Evolutionary conservation across 2,329 filamentous ascomycete species (phyloP), one percentile per base, ranked within the genome.

Genomic region (Camillea tinctor): DNA sequence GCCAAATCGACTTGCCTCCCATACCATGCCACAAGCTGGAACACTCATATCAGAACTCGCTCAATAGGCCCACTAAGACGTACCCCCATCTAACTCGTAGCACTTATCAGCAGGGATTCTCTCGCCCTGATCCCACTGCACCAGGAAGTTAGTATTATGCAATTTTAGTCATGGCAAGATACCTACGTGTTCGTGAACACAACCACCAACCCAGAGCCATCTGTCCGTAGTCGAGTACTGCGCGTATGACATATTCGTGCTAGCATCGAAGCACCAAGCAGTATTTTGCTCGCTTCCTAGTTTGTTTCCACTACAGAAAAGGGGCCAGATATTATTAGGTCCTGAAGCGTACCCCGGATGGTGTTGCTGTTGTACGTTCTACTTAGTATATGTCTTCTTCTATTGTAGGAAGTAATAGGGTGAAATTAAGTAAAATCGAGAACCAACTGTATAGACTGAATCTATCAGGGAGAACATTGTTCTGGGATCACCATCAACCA

Each of bases 21-120:
- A n/a, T n/a, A n/a, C n/a, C 36, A 44, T 44, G 17, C 36, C 36
- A 17, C 6, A 4, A 6, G 13, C 36, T 44, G 11, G n/a, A 44
- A 44, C n/a, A 3, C 36, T 44, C 36, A n/a, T 44, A 91, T 78
- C 82, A 73, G 49, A 89, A 92, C 75, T 75, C 79, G 3, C 30
- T 44, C 17, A 44, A 44, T 15, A 15, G n/a, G 5, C 36, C 11
- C 15, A 44, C 36, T 44, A 13, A 44, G 36, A 17, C n/a, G 36
- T 44, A 4, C 6, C 36, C 36, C 36, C 36, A 4, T 62, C 66
- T 51, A 71, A 49, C 23, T 70, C 59, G 58, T 63, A 73, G 60
- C 72, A 73, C 52, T 71, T 69, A 20, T 63, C 68, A 8, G 58
- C 65, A 11, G 72, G 72, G 30, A 74, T 73, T 19, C 36, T 63